Conservation (phyloP, 2,329 filamentous ascomycete species). For the Nothopassalora personata region DNA sequence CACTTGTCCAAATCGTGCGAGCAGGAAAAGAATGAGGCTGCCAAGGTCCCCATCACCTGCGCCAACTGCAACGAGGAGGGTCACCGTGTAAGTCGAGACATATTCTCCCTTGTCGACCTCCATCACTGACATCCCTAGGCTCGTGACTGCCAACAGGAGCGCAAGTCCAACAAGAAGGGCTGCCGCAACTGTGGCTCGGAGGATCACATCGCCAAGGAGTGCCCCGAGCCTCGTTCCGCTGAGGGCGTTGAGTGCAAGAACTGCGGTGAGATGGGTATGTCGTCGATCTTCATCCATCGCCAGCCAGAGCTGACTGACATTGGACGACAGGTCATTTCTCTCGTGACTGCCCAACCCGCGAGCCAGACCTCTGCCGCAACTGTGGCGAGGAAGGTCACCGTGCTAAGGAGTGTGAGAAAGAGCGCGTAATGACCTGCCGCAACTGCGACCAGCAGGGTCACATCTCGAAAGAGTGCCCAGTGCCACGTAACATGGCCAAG, state of each 20-base stretch:
- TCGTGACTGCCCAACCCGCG: constrained; percentile 30
- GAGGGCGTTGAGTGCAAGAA: constrained; percentile 32
- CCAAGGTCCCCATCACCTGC: constrained; percentile 45
- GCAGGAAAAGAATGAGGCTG: constrained; percentile 39
- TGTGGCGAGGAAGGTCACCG: constrained; percentile 32
- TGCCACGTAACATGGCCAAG: constrained; percentile 50
- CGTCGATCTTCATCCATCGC: constrained; percentile 2
- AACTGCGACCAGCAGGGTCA: constrained; percentile 33
- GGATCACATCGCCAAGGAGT: constrained; percentile 58
- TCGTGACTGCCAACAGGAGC: constrained; percentile 56
- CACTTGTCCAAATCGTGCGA: constrained; percentile 46
- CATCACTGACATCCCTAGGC: constrained; percentile 27
- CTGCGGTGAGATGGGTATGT: constrained; percentile 22
- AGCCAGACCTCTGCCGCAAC: constrained; percentile 32
- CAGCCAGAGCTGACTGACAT: background rate
- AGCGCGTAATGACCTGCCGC: constrained; percentile 32
- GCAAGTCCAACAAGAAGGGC: constrained; percentile 49
- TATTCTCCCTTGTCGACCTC: too few species aligned
- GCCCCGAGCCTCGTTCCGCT: constrained; percentile 48
- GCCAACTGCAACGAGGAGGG: constrained; percentile 49
- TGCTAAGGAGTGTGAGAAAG: constrained; percentile 31
- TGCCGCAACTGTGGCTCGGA: constrained; percentile 31
- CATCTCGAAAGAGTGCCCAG: constrained; percentile 53
- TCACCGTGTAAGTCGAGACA: constrained; percentile 38
- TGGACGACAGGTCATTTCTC: constrained; percentile 27